A percentile compares a stretch with the other conserved stretches of the same genome.
phyloP scores from a whole-genome alignment of 169 alveolate species.

The Perkinsus marinus region DNA sequence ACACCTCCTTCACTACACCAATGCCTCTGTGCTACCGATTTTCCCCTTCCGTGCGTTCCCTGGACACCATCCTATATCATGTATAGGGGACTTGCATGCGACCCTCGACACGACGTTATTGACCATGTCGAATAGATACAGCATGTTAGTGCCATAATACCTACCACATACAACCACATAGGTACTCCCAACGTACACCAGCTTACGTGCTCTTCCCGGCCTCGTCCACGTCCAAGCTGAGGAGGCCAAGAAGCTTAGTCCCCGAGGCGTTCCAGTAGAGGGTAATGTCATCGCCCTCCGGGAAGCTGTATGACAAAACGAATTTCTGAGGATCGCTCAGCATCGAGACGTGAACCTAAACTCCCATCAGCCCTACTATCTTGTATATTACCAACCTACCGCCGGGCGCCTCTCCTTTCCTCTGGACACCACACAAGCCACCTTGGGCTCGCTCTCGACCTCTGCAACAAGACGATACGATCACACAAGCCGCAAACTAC shows the following conservation, averaged over 20 bases:
- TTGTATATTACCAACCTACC: too few species aligned
- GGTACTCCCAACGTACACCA: too few species aligned
- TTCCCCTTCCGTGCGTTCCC: conserved; percentile 20
- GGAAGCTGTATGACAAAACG: conserved; percentile 14
- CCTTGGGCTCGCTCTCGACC: background rate
- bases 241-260: conserved; percentile 24
- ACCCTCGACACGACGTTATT: background rate
- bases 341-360: background rate
- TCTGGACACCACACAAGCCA: background rate
- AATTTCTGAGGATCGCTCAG: background rate
- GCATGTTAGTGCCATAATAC: conserved; percentile 10
- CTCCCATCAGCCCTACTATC: too few species aligned
- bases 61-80: conserved; percentile 35
- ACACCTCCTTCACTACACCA: too few species aligned
- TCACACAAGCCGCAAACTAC: background rate
- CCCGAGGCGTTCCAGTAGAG: conserved; percentile 48
- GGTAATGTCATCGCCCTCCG: conserved; percentile 45
- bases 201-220: conserved; percentile 43
- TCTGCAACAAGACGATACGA: background rate
- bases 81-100: conserved; percentile 8
- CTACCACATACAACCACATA: too few species aligned
- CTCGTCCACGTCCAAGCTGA: conserved; percentile 19
- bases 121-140: conserved; percentile 8
- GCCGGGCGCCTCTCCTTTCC: background rate
- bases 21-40: background rate